phyloP scores from a whole-genome alignment of 2,329 filamentous ascomycete genomes.

The Xylaria sp. region DNA sequence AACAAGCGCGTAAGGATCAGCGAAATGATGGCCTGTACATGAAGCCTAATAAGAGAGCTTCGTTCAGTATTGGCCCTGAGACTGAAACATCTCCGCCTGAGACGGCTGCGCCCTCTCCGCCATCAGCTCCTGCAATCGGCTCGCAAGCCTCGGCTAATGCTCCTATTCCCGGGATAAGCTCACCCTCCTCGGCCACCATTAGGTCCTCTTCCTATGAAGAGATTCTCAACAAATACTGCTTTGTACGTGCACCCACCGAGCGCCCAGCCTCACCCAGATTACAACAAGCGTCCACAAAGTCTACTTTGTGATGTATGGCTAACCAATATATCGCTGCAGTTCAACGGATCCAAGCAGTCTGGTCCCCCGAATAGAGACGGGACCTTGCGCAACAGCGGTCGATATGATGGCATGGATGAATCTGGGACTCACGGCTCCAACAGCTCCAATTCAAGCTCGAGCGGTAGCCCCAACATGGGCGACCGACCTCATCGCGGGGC shows the following conservation, averaged over 20 bases:
- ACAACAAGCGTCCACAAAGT: conserved; percentile 13
- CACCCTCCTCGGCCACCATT: conserved; percentile 57
- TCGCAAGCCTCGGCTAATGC: not conserved
- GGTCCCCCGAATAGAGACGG: conserved; percentile 55
- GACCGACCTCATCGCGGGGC: conserved; percentile 41
- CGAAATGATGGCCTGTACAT: conserved; percentile 56
- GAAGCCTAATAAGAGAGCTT: conserved; percentile 51
- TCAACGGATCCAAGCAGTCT: conserved; percentile 61
- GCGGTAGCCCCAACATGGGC: conserved; percentile 43
- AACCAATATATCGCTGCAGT: conserved; percentile 47
- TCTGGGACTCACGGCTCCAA: conserved; percentile 37
- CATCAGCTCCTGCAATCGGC: conserved; percentile 9
- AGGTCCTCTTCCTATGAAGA: conserved; percentile 93
- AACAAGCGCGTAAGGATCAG: conserved; percentile 71
- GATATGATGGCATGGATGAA: conserved; percentile 48
- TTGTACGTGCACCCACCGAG: conserved; percentile 75
- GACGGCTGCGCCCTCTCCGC: conserved; percentile 2
- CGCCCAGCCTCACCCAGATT: conserved; percentile 21
- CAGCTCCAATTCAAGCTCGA: conserved; percentile 42
- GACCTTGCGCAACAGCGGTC: conserved; percentile 44
- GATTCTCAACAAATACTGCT: conserved; percentile 98
- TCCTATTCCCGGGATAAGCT: conserved; percentile 48
- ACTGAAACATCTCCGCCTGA: conserved; percentile 1
- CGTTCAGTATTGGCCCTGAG: conserved; percentile 25
- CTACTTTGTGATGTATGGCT: conserved; percentile 22